A percentile compares a stretch with the other conserved stretches of the same genome.
These are phyloP conservation scores for Ustilago vetiveriae DNA, from an alignment of 1,284 basidiomycete species.

Conservation along the genomic window DNA sequence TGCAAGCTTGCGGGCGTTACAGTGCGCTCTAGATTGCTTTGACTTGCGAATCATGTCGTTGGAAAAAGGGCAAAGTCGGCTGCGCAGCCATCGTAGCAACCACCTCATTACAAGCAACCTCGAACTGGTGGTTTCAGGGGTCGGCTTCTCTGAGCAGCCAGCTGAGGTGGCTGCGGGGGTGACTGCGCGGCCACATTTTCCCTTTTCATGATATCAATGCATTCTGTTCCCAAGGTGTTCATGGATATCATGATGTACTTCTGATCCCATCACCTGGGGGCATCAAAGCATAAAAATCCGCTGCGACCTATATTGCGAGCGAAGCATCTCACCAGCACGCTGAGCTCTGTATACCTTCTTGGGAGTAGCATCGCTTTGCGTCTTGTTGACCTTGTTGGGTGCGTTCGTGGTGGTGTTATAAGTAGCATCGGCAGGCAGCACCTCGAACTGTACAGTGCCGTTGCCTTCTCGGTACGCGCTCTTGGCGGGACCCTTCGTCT, in stretches of 20 bases:
- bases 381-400: constrained; percentile 17
- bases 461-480: constrained; percentile 43
- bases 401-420: constrained; percentile 45
- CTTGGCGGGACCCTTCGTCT: constrained; percentile 24
- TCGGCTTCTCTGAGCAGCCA: too few species aligned
- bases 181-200: too few species aligned
- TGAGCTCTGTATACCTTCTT: constrained; percentile 1
- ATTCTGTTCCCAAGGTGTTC: too few species aligned
- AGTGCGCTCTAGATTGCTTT: too few species aligned
- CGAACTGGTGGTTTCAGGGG: too few species aligned
- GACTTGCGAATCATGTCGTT: too few species aligned
- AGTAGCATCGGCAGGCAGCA: constrained; percentile 20
- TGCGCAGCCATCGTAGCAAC: too few species aligned
- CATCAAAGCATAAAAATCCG: constrained; percentile 18
- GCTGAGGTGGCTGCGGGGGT: too few species aligned
- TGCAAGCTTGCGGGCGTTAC: too few species aligned
- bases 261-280: not conserved
- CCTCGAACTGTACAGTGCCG: constrained; percentile 36
- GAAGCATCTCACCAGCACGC: constrained; percentile 22
- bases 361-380: not conserved
- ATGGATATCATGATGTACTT: not conserved
- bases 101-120: too few species aligned
- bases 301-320: constrained; percentile 26
- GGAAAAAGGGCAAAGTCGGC: too few species aligned
- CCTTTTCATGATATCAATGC: too few species aligned